A percentile compares a stretch with the other conserved stretches of the same genome.
These are phyloP conservation scores for Bipolaris bicolor DNA, from an alignment of 2,329 filamentous ascomycete genomes.

Conservation along the genomic window DNA sequence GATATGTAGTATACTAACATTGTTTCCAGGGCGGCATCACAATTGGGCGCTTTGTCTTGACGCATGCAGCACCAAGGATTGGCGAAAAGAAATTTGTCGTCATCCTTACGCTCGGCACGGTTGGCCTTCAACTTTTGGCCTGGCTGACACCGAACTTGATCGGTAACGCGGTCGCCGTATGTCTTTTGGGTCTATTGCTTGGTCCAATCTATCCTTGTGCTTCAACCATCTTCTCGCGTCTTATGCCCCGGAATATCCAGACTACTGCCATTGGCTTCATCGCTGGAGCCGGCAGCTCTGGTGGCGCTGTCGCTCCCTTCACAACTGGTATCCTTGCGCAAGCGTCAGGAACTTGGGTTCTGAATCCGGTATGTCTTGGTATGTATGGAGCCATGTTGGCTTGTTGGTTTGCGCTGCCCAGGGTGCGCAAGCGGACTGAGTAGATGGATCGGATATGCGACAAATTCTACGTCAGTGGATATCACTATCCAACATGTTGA, in stretches of 20 bases:
- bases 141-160: conserved; percentile 77
- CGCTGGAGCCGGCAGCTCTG: conserved; percentile 70
- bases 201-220: conserved; percentile 82
- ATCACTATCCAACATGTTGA: not conserved
- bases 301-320: conserved; percentile 71
- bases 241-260: conserved; percentile 65
- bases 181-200: conserved; percentile 73
- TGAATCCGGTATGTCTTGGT: conserved; percentile 70
- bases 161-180: conserved; percentile 56
- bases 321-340: conserved; percentile 69
- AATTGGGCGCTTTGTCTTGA: conserved; percentile 73
- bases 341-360: conserved; percentile 66
- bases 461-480: not conserved
- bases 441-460: conserved; percentile 42
- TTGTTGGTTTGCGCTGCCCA: conserved; percentile 68
- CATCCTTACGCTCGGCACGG: conserved; percentile 64
- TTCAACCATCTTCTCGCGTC: conserved; percentile 66
- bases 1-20: conserved; percentile 12
- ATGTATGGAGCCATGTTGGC: conserved; percentile 69
- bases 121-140: conserved; percentile 74
- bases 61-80: conserved; percentile 67
- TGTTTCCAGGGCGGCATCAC: conserved; percentile 72
- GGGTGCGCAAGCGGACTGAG: conserved; percentile 64
- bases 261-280: conserved; percentile 71
- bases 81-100: conserved; percentile 76